These are phyloP conservation scores for Skeletonema potamos DNA, from an alignment of 108 stramenopile genomes.

Conservation along the genomic window DNA sequence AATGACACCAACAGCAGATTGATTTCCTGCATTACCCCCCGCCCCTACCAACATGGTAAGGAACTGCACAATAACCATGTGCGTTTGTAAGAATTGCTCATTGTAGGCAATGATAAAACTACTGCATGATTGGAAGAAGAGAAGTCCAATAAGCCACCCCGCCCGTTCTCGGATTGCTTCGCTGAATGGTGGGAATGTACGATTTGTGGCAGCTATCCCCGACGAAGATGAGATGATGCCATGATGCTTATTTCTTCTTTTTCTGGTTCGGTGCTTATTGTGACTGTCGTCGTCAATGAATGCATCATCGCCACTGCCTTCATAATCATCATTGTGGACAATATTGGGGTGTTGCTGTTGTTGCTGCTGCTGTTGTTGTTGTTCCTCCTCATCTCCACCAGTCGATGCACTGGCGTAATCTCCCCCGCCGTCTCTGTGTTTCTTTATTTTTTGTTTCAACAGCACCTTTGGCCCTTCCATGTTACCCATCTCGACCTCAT, in stretches of 20 bases:
- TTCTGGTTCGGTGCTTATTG: constrained; percentile 33
- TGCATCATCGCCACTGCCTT: constrained; percentile 13
- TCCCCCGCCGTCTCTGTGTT: constrained; percentile 18
- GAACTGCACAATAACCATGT: constrained; percentile 86
- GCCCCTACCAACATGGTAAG: constrained; percentile 93
- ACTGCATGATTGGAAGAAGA: constrained; percentile 81
- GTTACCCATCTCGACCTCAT: neutral
- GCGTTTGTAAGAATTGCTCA: constrained; percentile 74
- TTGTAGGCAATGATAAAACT: constrained; percentile 82
- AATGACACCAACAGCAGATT: constrained; percentile 87
- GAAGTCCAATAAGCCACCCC: constrained; percentile 85
- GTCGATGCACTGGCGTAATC: constrained; percentile 18
- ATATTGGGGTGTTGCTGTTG: neutral
- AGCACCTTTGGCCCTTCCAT: neutral
- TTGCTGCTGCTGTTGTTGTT: too few species aligned
- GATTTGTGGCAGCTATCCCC: neutral
- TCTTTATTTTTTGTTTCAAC: neutral
- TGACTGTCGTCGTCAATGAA: constrained; percentile 44
- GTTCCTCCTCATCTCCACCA: neutral
- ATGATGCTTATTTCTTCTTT: neutral
- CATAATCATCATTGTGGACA: constrained; percentile 8
- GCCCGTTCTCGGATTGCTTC: constrained; percentile 76
- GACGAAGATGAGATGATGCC: constrained; percentile 1
- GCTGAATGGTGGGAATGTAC: constrained; percentile 42
- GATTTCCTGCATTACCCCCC: constrained; percentile 91